Evolutionary conservation across 2,329 filamentous ascomycete genomes (phyloP).

Genomic region (Cladobotryum protrusum): DNA sequence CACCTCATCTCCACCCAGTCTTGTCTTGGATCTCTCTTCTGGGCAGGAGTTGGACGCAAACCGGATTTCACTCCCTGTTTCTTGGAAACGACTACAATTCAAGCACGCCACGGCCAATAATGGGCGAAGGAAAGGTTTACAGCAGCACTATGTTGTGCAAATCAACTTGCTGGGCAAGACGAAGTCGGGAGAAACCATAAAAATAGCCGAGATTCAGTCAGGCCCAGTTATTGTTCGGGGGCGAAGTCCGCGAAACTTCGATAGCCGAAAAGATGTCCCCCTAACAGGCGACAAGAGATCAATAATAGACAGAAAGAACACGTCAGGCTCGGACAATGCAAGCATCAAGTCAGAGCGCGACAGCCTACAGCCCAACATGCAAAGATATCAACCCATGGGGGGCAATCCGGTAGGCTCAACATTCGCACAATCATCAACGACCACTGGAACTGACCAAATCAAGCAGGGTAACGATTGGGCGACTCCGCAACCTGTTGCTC

Average conservation of each 20-base stretch:
- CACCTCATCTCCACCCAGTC: constrained; percentile 45
- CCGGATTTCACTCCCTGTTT: constrained; percentile 73
- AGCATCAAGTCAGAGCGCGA: constrained; percentile 30
- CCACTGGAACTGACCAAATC: constrained; percentile 13
- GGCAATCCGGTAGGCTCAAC: constrained; percentile 26
- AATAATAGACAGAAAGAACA: constrained; percentile 38
- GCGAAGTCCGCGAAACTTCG: constrained; percentile 88
- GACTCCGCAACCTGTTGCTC: constrained; percentile 31
- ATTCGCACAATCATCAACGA: neutral
- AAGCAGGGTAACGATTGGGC: constrained; percentile 41
- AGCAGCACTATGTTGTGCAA: constrained; percentile 89
- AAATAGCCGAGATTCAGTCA: constrained; percentile 79
- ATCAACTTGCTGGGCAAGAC: constrained; percentile 76
- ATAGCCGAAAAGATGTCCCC: constrained; percentile 79
- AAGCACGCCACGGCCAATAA: constrained; percentile 96
- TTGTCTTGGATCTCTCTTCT: constrained; percentile 48
- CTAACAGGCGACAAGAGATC: constrained; percentile 51
- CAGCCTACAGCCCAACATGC: constrained; percentile 21
- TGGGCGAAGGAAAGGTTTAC: constrained; percentile 83
- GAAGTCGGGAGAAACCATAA: constrained; percentile 58
- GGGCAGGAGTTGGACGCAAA: constrained; percentile 71
- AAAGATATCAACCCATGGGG: constrained; percentile 27
- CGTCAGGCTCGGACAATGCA: constrained; percentile 26
- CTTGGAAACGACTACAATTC: constrained; percentile 93
- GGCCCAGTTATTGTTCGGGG: constrained; percentile 94